Percentiles rank a stretch among this genome's conserved stretches.
phyloP scores from a whole-genome alignment of 108 stramenopile genomes.

The Halocafeteria seosinensis region DNA sequence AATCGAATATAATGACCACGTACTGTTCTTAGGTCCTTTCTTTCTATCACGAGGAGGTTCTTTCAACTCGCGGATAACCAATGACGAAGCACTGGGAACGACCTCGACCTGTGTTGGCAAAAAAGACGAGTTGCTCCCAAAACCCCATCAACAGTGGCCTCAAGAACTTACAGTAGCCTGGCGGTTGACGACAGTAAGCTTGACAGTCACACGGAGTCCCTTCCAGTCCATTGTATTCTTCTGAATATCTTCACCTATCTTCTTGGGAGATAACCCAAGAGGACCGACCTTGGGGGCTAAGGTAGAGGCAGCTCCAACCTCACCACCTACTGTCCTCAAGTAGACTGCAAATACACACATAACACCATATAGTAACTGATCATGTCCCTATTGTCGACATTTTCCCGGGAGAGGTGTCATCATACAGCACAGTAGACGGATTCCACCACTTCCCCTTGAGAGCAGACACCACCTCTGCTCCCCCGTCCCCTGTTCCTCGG shows the following conservation, averaged over 20 bases:
- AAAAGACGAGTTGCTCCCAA: too few species aligned
- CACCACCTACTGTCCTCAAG: conserved; percentile 63
- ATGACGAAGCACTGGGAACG: conserved; percentile 86
- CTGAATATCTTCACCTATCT: conserved; percentile 98
- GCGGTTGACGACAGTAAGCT: conserved; percentile 96
- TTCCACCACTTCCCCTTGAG: too few species aligned
- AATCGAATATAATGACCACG: too few species aligned
- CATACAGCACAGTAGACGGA: too few species aligned
- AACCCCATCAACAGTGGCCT: too few species aligned
- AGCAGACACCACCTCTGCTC: too few species aligned
- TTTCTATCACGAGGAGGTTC: conserved; percentile 98
- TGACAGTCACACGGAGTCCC: conserved; percentile 95
- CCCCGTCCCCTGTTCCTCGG: too few species aligned
- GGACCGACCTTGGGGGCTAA: conserved; percentile 99
- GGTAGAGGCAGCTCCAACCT: conserved; percentile 84
- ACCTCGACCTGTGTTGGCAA: too few species aligned
- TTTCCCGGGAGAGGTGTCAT: too few species aligned
- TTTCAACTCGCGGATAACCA: conserved; percentile 99
- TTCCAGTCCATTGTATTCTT: conserved; percentile 99
- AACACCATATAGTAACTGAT: too few species aligned
- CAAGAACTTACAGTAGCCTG: conserved; percentile 96
- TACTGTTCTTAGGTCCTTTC: conserved; percentile 49
- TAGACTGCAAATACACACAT: neutral
- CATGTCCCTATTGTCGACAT: too few species aligned
- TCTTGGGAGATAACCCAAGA: conserved; percentile 98